phyloP scores from a whole-genome alignment of 2,329 filamentous ascomycete species.

The Aspergillus fumigatus region DNA sequence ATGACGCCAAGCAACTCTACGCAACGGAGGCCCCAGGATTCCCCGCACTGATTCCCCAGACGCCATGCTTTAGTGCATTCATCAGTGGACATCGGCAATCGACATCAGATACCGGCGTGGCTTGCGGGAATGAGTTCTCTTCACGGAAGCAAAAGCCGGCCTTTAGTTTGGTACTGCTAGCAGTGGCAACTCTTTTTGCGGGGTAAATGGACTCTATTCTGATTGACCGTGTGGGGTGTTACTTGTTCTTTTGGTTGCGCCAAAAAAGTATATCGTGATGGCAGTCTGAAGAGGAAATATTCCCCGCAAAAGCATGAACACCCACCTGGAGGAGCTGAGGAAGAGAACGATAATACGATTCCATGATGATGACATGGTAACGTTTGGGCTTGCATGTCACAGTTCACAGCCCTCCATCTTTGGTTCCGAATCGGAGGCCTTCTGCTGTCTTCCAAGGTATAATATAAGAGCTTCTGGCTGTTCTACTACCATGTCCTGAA shows the following conservation, averaged over 20 bases:
- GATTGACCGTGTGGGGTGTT: too few species aligned
- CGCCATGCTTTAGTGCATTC: not conserved
- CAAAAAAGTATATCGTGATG: not conserved
- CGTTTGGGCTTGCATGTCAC: not conserved
- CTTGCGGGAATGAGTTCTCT: not conserved
- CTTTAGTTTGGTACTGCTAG: not conserved
- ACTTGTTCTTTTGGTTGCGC: not conserved
- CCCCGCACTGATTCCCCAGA: not conserved
- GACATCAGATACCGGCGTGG: not conserved
- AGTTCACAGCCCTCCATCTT: too few species aligned
- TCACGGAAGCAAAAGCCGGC: not conserved
- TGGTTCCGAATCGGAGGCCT: too few species aligned
- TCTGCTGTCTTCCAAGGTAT: not conserved
- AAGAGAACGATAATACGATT: too few species aligned
- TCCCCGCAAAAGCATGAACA: slow-evolving; percentile 10
- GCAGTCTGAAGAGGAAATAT: slow-evolving; percentile 10
- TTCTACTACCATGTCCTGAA: slow-evolving; percentile 1
- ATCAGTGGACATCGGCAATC: not conserved
- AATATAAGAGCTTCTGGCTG: not conserved
- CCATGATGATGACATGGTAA: not conserved
- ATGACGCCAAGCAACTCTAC: too few species aligned
- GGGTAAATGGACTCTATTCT: too few species aligned
- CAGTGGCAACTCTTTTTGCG: not conserved
- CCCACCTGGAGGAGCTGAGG: too few species aligned
- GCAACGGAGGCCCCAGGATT: not conserved